Evolutionary conservation across 2,329 filamentous ascomycete genomes (phyloP).

Genomic region (Colletotrichum neosansevieriae): DNA sequence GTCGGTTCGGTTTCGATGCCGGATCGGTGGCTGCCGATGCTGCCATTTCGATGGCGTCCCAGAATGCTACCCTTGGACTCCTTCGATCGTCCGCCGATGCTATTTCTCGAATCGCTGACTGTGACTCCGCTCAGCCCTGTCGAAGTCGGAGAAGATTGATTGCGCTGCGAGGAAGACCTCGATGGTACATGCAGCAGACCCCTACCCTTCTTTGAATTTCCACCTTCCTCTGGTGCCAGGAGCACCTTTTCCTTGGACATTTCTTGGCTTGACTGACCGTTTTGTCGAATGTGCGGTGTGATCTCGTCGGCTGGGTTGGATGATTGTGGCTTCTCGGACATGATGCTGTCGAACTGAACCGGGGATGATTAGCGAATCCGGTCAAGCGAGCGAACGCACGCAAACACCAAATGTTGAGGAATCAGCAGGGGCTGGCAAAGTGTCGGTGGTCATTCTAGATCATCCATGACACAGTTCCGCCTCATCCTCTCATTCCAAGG

Average conservation of each 20-base stretch:
- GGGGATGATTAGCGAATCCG: conserved; percentile 28
- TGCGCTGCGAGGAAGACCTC: conserved; percentile 71
- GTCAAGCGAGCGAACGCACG: conserved; percentile 17
- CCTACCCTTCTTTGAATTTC: conserved; percentile 61
- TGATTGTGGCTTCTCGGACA: conserved; percentile 49
- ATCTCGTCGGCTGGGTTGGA: conserved; percentile 47
- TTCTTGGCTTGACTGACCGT: conserved; percentile 49
- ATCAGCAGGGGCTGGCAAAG: conserved; percentile 32
- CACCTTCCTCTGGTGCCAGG: conserved; percentile 56
- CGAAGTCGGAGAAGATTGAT: conserved; percentile 69
- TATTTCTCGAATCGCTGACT: conserved; percentile 70
- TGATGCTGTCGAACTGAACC: conserved; percentile 40
- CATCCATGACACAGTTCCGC: conserved; percentile 31
- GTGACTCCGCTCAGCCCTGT: conserved; percentile 72
- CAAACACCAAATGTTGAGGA: conserved; percentile 25
- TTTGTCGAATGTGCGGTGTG: conserved; percentile 43
- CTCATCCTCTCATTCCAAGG: conserved; percentile 36
- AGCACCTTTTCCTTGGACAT: conserved; percentile 59
- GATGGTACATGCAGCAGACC: conserved; percentile 70
- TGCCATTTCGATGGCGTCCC: conserved; percentile 74
- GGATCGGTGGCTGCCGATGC: conserved; percentile 74
- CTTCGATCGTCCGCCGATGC: conserved; percentile 73
- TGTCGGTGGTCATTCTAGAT: conserved; percentile 20
- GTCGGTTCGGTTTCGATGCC: conserved; percentile 63
- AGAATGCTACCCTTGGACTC: conserved; percentile 74